Evolutionary conservation across 305 asterid genomes (phyloP).

Genomic region (Solanum hybrid): DNA sequence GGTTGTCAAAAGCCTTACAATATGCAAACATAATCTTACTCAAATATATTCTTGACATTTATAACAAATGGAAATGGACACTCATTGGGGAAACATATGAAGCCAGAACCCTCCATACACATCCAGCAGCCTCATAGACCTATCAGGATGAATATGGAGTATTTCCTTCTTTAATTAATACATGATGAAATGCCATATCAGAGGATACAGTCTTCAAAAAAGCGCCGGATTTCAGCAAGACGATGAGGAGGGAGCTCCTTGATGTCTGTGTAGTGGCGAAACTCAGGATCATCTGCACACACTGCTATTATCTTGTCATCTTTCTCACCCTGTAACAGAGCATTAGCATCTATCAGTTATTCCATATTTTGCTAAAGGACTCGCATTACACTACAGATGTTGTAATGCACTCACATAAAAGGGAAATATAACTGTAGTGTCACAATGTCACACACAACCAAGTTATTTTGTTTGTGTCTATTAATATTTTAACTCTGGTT

Average conservation of each 20-base stretch:
- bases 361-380: background rate
- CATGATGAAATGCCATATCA: background rate
- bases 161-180: background rate
- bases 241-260: slow-evolving; percentile 80
- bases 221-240: slow-evolving; percentile 89
- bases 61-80: background rate
- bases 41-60: background rate
- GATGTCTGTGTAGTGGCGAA: slow-evolving; percentile 63
- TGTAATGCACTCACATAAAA: background rate
- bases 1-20: background rate
- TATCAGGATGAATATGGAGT: background rate
- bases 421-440: background rate
- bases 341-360: background rate
- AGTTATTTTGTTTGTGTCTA: background rate
- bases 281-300: slow-evolving; percentile 45
- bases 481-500: background rate
- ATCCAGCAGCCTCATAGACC: background rate
- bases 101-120: background rate
- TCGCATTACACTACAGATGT: background rate
- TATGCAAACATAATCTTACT: background rate
- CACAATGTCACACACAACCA: background rate
- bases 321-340: slow-evolving; percentile 56
- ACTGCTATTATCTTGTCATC: slow-evolving; percentile 89
- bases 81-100: background rate
- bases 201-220: slow-evolving; percentile 91